These are phyloP conservation scores for Termitomyces sp. DNA, from an alignment of 768 basidiomycete species.

Conservation along the genomic window DNA sequence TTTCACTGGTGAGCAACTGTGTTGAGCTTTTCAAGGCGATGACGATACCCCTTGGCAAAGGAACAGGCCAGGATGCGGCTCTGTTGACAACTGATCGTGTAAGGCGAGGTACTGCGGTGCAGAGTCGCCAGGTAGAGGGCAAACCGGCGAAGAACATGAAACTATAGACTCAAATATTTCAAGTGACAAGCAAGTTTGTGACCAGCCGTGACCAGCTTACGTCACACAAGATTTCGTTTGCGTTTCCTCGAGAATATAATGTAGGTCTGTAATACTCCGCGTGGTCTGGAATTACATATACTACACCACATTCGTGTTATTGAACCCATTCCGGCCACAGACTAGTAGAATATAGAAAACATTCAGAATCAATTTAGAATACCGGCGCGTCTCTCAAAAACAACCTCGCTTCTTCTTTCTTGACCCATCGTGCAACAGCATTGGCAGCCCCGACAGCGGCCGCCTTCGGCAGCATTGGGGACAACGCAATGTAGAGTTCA, in stretches of 20 bases:
- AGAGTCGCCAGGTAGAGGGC: constrained; percentile 17
- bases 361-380: no score
- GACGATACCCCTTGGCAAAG: constrained; percentile 26
- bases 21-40: constrained; percentile 7
- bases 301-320: background rate
- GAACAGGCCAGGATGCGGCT: constrained; percentile 26
- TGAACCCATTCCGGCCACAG: background rate
- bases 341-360: background rate
- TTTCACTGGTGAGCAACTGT: constrained; percentile 8
- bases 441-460: constrained; percentile 88
- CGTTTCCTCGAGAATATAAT: no score
- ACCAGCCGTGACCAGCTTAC: background rate
- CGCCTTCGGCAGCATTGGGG: constrained; percentile 81
- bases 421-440: constrained; percentile 84
- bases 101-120: constrained; percentile 18
- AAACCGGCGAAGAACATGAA: constrained; percentile 11
- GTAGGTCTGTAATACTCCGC: no score
- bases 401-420: constrained; percentile 75
- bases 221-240: no score
- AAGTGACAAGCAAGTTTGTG: background rate
- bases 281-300: background rate
- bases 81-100: constrained; percentile 29
- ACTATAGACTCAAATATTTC: background rate
- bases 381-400: constrained; percentile 90
- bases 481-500: constrained; percentile 82